Evolutionary conservation across 1,284 basidiomycete genomes (phyloP).

Genomic region (Exsudoporus floridanus): DNA sequence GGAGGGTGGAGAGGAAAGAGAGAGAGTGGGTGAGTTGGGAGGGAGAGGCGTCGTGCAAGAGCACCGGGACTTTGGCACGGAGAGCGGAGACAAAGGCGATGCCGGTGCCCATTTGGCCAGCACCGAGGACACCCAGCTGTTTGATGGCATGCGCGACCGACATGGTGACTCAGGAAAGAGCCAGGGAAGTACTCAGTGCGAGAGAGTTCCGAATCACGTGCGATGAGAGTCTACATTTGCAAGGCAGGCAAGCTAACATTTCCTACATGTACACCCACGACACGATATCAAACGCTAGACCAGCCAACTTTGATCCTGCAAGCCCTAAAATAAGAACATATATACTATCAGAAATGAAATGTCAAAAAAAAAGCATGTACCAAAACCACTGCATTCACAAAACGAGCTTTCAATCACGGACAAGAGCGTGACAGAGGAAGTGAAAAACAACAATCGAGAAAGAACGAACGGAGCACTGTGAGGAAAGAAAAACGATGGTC

Average conservation of each 20-base stretch:
- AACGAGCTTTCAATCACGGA: constrained; percentile 12
- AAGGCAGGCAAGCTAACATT: not conserved
- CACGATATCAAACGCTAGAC: constrained; percentile 17
- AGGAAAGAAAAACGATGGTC: not conserved
- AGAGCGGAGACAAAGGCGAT: constrained; percentile 86
- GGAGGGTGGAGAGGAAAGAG: constrained; percentile 73
- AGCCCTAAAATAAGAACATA: constrained; percentile 1
- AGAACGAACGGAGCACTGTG: constrained; percentile 28
- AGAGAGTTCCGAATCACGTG: constrained; percentile 21
- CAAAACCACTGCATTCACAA: constrained; percentile 25
- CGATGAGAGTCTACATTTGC: too few relatives aligned
- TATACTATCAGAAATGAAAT: constrained; percentile 15
- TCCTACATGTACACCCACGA: constrained; percentile 3
- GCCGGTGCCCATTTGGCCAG: constrained; percentile 88
- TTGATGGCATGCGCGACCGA: constrained; percentile 66
- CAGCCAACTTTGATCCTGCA: constrained; percentile 19
- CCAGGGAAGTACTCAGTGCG: not conserved
- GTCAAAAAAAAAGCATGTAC: constrained; percentile 19
- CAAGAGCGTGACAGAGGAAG: not conserved
- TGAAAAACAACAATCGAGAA: constrained; percentile 24
- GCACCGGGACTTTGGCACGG: constrained; percentile 73
- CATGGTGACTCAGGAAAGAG: constrained; percentile 35
- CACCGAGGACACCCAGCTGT: constrained; percentile 69
- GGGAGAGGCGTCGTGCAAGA: constrained; percentile 67
- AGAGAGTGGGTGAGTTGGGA: constrained; percentile 72